phyloP scores from a whole-genome alignment of 2,329 filamentous ascomycete species.

The Aureobasidium subglaciale region DNA sequence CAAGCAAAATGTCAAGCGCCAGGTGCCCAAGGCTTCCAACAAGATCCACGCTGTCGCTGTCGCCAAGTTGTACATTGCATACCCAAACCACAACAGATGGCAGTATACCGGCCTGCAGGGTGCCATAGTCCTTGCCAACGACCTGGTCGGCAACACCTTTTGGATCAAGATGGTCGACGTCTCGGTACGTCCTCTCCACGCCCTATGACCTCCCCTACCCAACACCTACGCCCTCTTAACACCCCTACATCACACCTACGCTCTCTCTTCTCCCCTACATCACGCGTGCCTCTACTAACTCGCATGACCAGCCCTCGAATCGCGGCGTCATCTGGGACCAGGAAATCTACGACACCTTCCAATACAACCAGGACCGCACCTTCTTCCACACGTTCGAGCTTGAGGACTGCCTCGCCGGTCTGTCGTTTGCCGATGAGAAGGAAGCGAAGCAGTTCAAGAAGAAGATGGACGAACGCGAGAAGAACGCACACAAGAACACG shows the following conservation, averaged over 20 bases:
- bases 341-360: constrained; percentile 92
- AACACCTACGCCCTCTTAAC: too few relatives aligned
- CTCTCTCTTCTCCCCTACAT: background rate
- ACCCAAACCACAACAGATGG: constrained; percentile 82
- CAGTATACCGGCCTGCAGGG: constrained; percentile 90
- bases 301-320: constrained; percentile 53
- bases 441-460: constrained; percentile 95
- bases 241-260: too few relatives aligned
- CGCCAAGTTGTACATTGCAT: constrained; percentile 85
- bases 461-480: constrained; percentile 94
- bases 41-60: constrained; percentile 96
- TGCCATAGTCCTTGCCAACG: constrained; percentile 83
- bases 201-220: too few relatives aligned
- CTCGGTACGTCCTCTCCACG: constrained; percentile 65
- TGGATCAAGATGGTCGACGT: constrained; percentile 98
- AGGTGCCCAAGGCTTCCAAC: constrained; percentile 87
- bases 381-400: constrained; percentile 98
- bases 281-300: background rate
- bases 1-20: constrained; percentile 92
- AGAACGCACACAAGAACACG: constrained; percentile 87
- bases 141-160: constrained; percentile 89
- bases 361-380: constrained; percentile 91
- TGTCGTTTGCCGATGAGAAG: constrained; percentile 95
- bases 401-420: constrained; percentile 79
- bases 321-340: constrained; percentile 93